Evolutionary conservation across 2,329 filamentous ascomycete species (phyloP), one percentile per base, ranked within the genome.

Genomic region (Aspergillus latus): DNA sequence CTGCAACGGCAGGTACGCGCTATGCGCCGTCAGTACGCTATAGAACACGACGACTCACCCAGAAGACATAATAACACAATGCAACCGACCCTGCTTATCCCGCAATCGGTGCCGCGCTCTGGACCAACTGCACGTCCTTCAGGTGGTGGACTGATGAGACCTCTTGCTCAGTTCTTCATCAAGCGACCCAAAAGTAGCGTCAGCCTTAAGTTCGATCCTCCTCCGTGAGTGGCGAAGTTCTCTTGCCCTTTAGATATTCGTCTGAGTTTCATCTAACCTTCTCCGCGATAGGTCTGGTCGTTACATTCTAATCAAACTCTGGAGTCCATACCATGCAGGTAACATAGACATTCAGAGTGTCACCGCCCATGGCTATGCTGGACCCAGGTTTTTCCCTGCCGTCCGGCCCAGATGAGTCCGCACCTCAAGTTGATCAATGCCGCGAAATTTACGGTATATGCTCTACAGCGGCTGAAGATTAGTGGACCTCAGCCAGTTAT

Each of bases 271-370:
- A 44, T 44, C 59, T 65, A 59, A 62, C 42, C 37, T 52, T 37
- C 51, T 36, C 6, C 1, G 47, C 26, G 13, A 36, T 59, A 84
- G 82, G 7, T 90, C 89, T 9, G 90, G 89, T 4, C 84, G 90
- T 55, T 95, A 89, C 70, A 88, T 97, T 51, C 75, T 97, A 43
- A 79, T 97, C 61, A 97, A 97, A 78, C 84, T 97, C 71, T 97
- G 91, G 89, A 92, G 87, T 65, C 88, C 89, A 1, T 84, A 84
- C 57, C 82, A 85, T 28, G 84, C 87, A 47, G 80, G 83, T 4
- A 96, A 95, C 66, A 95, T 97, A 61, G 92, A 96, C 68, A 91
- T 97, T 39, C 89, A 96, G 72, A 90, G 88, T 45, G 87, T 97
- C 26, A 83, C 92, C 57, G 89, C 87, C 1, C 87, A 89, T 66